Evolutionary conservation across 306 rosid species (phyloP).

Genomic region (Trifolium fragiferum): DNA sequence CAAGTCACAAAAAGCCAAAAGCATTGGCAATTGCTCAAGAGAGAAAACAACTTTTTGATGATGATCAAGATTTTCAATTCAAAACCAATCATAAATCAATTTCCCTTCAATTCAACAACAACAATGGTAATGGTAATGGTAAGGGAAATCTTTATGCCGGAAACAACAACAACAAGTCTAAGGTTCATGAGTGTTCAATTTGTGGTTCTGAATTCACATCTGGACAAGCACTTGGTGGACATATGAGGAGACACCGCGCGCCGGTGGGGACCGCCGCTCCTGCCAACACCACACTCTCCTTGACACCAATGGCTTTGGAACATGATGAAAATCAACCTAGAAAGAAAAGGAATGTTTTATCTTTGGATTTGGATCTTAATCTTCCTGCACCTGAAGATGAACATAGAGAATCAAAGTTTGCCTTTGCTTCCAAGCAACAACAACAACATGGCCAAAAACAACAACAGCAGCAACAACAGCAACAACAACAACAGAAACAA

Average conservation of each 20-base stretch:
- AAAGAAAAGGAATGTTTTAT: constrained; percentile 56
- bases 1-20: constrained; percentile 88
- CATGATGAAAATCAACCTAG: constrained; percentile 52
- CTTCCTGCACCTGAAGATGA: constrained; percentile 97
- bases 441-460: constrained; percentile 45
- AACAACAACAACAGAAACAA: constrained; percentile 41
- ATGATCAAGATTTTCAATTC: constrained; percentile 52
- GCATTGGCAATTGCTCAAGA: constrained; percentile 42
- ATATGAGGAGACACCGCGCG: constrained; percentile 84
- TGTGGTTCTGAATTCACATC: constrained; percentile 89
- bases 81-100: constrained; percentile 46
- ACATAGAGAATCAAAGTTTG: constrained; percentile 65
- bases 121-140: too few relatives aligned
- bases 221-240: constrained; percentile 94
- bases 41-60: constrained; percentile 43
- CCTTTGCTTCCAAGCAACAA: constrained; percentile 65
- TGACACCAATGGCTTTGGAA: constrained; percentile 62
- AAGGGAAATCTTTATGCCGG: constrained; percentile 44
- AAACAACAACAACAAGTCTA: constrained; percentile 48
- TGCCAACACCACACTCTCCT: constrained; percentile 51
- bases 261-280: constrained; percentile 39
- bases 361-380: constrained; percentile 92
- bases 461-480: constrained; percentile 40
- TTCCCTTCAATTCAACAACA: constrained; percentile 57
- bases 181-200: constrained; percentile 81